Evolutionary conservation across 2,329 filamentous ascomycete species (phyloP), one percentile per base, ranked within the genome.

Genomic region (Plectosphaerella plurivora): DNA sequence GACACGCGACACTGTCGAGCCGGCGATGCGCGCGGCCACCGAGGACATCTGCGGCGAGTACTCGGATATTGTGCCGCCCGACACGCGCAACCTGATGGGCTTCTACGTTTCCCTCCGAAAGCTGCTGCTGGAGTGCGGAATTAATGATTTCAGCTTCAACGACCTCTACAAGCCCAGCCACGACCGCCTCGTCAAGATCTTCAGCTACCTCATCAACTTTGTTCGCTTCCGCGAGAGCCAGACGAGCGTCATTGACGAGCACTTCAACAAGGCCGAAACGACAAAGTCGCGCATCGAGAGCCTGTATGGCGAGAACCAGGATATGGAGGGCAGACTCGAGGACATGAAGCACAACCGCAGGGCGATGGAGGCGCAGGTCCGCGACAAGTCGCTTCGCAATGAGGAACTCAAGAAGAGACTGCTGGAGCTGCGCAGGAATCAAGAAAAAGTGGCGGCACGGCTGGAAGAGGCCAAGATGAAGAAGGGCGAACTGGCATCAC

Each of bases 131-230:
- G 91, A 93, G 76, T 97, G 94, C 67, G 91, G 91, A 46, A 89
- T 99, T 61, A 87, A 86, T 56, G 94, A 99, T 70, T 96, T 99
- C 63, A 91, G 88, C 36, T 96, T 97, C 71, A 86, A 86, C 55
- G 94, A 99, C 68, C 76, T 99, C 6, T 93, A 95, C 67, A 88
- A 88, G 67, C 94, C 94, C 15, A 96, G 91, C 1, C 89, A 95
- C 65, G 88, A 90, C 53, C 88, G 94, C 45, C 81, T 97, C 14
- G 88, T 93, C 64, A 96, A 94, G 74, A 95, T 97, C 64, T 94
- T 99, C 68, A 96, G 90, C 59, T 97, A 97, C 71, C 83, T 97
- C 58, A 99, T 99, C 76, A 99, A 99, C 73, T 99, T 99, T 71
- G 92, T 97, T 60, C 86, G 94, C 50, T 99, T 97, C 73, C 88